These are phyloP conservation scores for Microsporum audouinii DNA, from an alignment of 2,329 filamentous ascomycete genomes.

Conservation along the genomic window DNA sequence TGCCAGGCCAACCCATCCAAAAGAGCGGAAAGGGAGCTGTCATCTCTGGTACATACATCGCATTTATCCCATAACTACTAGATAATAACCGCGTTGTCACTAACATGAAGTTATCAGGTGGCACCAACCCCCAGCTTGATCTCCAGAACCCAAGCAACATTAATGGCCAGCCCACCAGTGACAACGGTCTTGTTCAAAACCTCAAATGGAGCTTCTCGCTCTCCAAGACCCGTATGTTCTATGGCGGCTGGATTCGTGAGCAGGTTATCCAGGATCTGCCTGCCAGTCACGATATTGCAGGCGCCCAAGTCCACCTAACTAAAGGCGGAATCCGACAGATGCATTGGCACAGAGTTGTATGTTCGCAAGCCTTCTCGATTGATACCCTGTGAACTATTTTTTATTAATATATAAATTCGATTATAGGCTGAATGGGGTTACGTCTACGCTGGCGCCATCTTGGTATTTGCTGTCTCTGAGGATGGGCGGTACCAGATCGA, in stretches of 20 bases:
- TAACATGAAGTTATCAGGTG: constrained; percentile 36
- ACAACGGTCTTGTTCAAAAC: constrained; percentile 54
- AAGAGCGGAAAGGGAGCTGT: constrained; percentile 47
- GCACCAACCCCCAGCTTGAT: constrained; percentile 52
- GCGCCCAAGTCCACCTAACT: constrained; percentile 55
- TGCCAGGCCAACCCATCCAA: constrained; percentile 44
- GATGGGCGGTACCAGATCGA: constrained; percentile 46
- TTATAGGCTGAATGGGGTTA: constrained; percentile 55
- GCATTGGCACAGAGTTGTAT: constrained; percentile 56
- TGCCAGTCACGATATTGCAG: constrained; percentile 53
- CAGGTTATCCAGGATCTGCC: constrained; percentile 58
- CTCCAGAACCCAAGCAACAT: constrained; percentile 54
- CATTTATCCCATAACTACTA: background rate
- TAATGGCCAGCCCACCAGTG: constrained; percentile 46
- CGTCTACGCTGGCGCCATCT: constrained; percentile 47
- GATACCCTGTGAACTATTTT: background rate
- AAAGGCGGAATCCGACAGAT: constrained; percentile 56
- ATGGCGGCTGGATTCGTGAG: constrained; percentile 55
- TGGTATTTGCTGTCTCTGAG: constrained; percentile 52
- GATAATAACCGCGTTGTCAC: background rate
- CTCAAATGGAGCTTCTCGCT: constrained; percentile 60
- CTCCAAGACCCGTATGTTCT: constrained; percentile 51
- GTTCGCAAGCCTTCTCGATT: constrained; percentile 17
- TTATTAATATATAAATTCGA: constrained; percentile 2
- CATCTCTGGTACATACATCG: constrained; percentile 40